Evolutionary conservation across 192 early-diverging fungal species (phyloP).

Genomic region (Phycomyces blakesleeanus): DNA sequence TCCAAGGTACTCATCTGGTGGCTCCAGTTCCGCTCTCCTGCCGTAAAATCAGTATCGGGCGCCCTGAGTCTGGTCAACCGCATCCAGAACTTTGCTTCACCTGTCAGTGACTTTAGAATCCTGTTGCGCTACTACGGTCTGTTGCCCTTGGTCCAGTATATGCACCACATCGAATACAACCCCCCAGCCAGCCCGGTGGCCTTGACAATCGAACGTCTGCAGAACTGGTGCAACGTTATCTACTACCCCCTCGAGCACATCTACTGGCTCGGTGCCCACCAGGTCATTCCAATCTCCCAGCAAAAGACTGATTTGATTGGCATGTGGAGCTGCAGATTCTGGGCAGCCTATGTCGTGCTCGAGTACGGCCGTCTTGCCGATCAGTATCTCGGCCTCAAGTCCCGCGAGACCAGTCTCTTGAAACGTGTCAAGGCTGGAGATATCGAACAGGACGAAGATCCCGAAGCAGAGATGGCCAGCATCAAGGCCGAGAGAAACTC

Average conservation of each 20-base stretch:
- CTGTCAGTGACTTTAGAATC: slow-evolving; percentile 90
- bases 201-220: slow-evolving; percentile 73
- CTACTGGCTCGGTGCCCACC: slow-evolving; percentile 90
- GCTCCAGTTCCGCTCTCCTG: slow-evolving; percentile 44
- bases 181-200: slow-evolving; percentile 61
- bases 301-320: slow-evolving; percentile 71
- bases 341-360: slow-evolving; percentile 89
- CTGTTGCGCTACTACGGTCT: slow-evolving; percentile 84
- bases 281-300: slow-evolving; percentile 73
- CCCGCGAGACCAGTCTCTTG: slow-evolving; percentile 41
- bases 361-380: slow-evolving; percentile 81
- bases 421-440: slow-evolving; percentile 55
- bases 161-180: slow-evolving; percentile 72
- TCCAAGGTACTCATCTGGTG: slow-evolving; percentile 88
- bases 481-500: slow-evolving; percentile 54
- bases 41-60: slow-evolving; percentile 9
- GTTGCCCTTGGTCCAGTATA: slow-evolving; percentile 84
- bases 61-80: slow-evolving; percentile 61
- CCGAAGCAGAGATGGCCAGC: slow-evolving; percentile 62
- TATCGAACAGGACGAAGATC: slow-evolving; percentile 41
- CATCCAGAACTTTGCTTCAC: slow-evolving; percentile 73
- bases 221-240: slow-evolving; percentile 78
- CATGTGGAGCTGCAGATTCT: slow-evolving; percentile 95
- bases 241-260: slow-evolving; percentile 98
- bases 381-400: slow-evolving; percentile 57